Evolutionary conservation across 306 rosid species (phyloP).

Genomic region (Medicago lupulina): DNA sequence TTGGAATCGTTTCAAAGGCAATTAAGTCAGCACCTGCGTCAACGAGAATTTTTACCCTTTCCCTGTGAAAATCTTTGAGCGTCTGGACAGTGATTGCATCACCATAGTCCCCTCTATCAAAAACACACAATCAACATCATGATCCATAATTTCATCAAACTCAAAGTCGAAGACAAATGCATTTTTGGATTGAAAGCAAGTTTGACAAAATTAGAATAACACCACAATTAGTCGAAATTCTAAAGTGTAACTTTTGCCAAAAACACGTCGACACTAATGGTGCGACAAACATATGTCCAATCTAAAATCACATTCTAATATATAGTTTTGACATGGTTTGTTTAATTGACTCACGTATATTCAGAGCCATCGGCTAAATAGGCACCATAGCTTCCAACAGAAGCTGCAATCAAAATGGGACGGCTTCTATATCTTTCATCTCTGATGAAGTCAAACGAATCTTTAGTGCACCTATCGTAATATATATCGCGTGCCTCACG

Average conservation of each 20-base stretch:
- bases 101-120: constrained; percentile 76
- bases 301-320: no score
- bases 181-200: background rate
- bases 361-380: constrained; percentile 83
- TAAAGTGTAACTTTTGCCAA: background rate
- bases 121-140: background rate
- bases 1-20: constrained; percentile 92
- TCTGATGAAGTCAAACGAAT: constrained; percentile 56
- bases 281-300: background rate
- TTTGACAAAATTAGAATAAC: background rate
- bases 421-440: constrained; percentile 46
- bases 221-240: background rate
- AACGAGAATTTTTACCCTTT: constrained; percentile 77
- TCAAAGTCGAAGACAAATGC: background rate
- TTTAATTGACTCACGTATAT: constrained; percentile 39
- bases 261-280: background rate
- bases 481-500: constrained; percentile 76
- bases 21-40: constrained; percentile 80
- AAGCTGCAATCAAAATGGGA: constrained; percentile 82
- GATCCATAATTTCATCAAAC: background rate
- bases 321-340: background rate
- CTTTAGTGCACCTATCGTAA: constrained; percentile 61
- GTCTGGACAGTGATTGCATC: constrained; percentile 62
- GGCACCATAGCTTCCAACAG: constrained; percentile 95
- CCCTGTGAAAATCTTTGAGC: constrained; percentile 81